Evolutionary conservation across 495 filamentous ascomycete genomes (phyloP), one percentile per base, ranked within the genome.

Genomic region (Hyaloscypha finlandica): DNA sequence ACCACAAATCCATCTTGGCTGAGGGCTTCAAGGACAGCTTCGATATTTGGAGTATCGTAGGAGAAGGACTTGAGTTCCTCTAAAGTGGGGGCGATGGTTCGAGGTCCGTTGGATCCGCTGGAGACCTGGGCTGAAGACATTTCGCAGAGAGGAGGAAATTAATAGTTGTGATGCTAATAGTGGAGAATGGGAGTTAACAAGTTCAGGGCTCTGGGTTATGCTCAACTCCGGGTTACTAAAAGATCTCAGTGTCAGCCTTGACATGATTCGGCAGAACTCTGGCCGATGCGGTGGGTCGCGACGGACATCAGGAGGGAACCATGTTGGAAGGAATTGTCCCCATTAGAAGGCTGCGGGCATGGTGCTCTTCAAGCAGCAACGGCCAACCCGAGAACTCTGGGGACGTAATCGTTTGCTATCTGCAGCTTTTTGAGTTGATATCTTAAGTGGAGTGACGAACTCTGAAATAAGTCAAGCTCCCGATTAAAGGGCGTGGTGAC

Each of bases 1-100:
- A 74, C 69, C 4, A 75, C 71, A 35, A 75, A 69, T 1, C 72
- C 74, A 66, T 74, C 74, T 63, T 76, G 72, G 63, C 71, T 66
- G 11, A 76, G 60, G 30, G 70, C 72, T 37, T 72, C 72, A 12
- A 74, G 65, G 16, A 64, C 65, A 56, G 70, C 61, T 25, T 71
- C 63, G 20, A 76, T 66, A 60, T 74, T 76, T 1, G 39, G 30
- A 22, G 29, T 61, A 33, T 68, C 64, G 33, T 73, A 73, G 16
- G 55, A 42, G 20, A 45, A 64, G 2, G 48, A 39, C 33, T 66
- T 70, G 51, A 70, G 45, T 61, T 75, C 73, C 37, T 62, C 54
- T 16, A 52, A 37, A 62, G 71, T 66, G 31, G 71, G 59, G 25
- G n/a, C 63, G 30, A 73, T 73, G 2, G 33, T 56, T 54, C 65